These are phyloP conservation scores for Ceratobasidium sp. DNA, from an alignment of 1,284 basidiomycete species.

Conservation along the genomic window DNA sequence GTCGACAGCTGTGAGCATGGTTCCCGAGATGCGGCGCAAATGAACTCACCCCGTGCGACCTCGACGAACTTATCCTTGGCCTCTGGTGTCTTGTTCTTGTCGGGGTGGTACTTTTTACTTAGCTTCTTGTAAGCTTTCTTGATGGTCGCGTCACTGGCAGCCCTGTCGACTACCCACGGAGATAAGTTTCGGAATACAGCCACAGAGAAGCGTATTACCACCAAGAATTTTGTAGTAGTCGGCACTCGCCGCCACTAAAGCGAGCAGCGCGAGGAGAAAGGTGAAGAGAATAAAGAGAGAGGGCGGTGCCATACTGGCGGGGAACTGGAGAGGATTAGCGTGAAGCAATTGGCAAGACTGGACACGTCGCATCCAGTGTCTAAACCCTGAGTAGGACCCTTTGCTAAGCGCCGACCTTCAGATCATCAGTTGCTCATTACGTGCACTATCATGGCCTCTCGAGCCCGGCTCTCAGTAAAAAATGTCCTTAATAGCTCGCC, in stretches of 20 bases:
- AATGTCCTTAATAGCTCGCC: neutral
- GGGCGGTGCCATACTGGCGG: slow-evolving; percentile 32
- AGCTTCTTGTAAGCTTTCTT: slow-evolving; percentile 89
- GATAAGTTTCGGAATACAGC: neutral
- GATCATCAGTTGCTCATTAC: neutral
- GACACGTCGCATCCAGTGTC: slow-evolving; percentile 38
- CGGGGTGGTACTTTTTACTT: slow-evolving; percentile 89
- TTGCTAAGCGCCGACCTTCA: neutral
- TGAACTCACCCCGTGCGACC: slow-evolving; percentile 76
- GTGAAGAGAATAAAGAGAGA: slow-evolving; percentile 24
- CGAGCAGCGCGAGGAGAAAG: slow-evolving; percentile 33
- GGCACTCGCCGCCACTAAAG: slow-evolving; percentile 55
- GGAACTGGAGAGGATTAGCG: neutral
- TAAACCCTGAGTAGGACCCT: slow-evolving; percentile 34
- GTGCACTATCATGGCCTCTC: slow-evolving; percentile 6
- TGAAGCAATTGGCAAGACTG: slow-evolving; percentile 37
- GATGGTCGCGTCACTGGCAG: slow-evolving; percentile 85
- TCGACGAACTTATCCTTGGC: slow-evolving; percentile 88
- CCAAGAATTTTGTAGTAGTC: slow-evolving; percentile 80
- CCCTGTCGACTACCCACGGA: slow-evolving; percentile 65
- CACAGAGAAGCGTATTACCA: slow-evolving; percentile 54
- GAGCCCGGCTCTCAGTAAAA: neutral
- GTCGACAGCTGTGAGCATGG: slow-evolving; percentile 33
- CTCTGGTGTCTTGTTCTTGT: slow-evolving; percentile 86
- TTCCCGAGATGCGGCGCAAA: slow-evolving; percentile 5